Evolutionary conservation across 345 rosid species (phyloP), one percentile per base, ranked within the genome.

Genomic region (Noccaea caerulescens): DNA sequence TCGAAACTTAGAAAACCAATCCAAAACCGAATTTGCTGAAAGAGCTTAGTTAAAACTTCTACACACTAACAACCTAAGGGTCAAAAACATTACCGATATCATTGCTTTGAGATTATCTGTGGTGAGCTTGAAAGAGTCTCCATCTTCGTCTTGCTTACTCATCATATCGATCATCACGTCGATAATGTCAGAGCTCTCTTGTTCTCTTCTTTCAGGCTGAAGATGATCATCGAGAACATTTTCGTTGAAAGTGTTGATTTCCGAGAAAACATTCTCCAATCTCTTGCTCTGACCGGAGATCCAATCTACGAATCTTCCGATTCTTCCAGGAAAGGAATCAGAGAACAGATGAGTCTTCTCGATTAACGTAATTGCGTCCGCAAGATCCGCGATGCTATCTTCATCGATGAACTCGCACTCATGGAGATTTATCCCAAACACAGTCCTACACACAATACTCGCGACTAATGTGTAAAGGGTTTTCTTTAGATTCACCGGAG

Each of bases 41-140:
- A 16, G 1, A 16, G 18, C 18, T 16, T 16, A 16, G 18, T 16
- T 1, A 16, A 16, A 16, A 16, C 18, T 16, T 16, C 3, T 1
- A n/a, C 54, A 49, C 44, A 43, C 8, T n/a, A 44, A 44, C 18
- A 52, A 52, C 1, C 18, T 16, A 36, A 46, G 34, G 16, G 37
- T 27, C 4, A 6, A 37, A 60, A 49, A 59, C 7, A 49, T 56
- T 78, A 83, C 84, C 84, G 82, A 38, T 36, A 86, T 81, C n/a
- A 81, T 51, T 54, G 79, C 88, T 77, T 81, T 81, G 16, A 85
- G 68, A 68, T 84, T 79, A 14, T 79, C 73, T 34, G 76, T 72
- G 0, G 80, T 72, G 56, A 78, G 63, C 71, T 38, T 62, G 50
- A 66, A 42, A 30, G 39, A 62, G 7, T 63, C 67, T 16, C 37